Percentiles rank a stretch among this genome's conserved stretches.
Conservation (phyloP, 2,329 filamentous ascomycete species). For the Clonostachys rosea region DNA sequence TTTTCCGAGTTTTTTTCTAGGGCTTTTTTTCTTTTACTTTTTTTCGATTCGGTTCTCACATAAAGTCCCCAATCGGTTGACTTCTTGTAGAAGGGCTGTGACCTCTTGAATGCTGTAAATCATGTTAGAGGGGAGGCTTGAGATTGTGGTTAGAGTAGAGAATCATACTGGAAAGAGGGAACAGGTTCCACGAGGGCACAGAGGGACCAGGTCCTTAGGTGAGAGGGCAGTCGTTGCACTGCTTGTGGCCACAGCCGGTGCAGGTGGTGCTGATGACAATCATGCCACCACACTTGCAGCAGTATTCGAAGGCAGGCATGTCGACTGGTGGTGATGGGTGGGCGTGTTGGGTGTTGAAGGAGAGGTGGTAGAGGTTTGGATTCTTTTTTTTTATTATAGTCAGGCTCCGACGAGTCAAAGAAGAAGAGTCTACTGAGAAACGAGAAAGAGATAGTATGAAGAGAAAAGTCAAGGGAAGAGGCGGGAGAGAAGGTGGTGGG, state of each 20-base stretch:
- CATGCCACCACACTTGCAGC: conserved; percentile 50
- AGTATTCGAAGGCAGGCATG: conserved; percentile 44
- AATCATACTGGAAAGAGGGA: background rate
- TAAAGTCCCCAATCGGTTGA: background rate
- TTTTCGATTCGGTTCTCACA: background rate
- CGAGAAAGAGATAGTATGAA: background rate
- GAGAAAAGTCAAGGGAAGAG: background rate
- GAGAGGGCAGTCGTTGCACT: conserved; percentile 40
- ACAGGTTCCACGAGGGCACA: conserved; percentile 1
- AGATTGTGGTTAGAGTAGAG: background rate
- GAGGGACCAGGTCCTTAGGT: conserved; percentile 13
- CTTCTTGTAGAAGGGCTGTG: no score
- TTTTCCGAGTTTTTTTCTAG: background rate
- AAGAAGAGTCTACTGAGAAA: background rate
- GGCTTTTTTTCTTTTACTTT: background rate
- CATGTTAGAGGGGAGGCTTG: background rate
- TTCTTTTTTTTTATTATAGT: background rate
- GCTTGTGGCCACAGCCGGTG: conserved; percentile 42
- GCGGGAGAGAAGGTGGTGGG: background rate
- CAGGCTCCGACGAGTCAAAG: background rate
- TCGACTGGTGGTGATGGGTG: conserved; percentile 8
- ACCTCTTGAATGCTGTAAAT: background rate
- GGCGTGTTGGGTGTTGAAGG: conserved; percentile 2
- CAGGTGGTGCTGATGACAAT: conserved; percentile 53
- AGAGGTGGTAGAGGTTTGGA: conserved; percentile 3